Conservation (phyloP, 768 basidiomycete genomes). For the Clitopilus passeckerianus region DNA sequence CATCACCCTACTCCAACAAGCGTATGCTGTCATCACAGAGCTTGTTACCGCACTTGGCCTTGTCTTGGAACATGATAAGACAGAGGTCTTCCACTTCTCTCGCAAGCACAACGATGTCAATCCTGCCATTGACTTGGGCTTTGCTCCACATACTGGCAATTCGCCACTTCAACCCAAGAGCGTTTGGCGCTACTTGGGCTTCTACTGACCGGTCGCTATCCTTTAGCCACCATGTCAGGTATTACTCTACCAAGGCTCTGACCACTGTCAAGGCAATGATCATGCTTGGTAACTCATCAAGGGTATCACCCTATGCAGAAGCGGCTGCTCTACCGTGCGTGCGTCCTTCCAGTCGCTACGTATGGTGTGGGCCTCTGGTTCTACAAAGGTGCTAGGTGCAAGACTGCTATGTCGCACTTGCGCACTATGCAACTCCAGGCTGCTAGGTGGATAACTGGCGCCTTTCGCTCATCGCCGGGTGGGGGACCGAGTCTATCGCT, state of each 20-base stretch:
- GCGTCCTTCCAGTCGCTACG: not conserved
- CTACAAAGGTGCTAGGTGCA: not conserved
- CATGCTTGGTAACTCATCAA: not conserved
- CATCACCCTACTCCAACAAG: not conserved
- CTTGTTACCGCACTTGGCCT: not conserved
- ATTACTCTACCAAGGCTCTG: no score
- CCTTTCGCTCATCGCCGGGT: not conserved
- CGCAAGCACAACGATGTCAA: not conserved
- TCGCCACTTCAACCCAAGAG: not conserved
- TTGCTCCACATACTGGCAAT: not conserved
- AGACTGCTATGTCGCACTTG: not conserved
- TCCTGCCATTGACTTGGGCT: slow-evolving; percentile 1
- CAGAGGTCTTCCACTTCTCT: not conserved
- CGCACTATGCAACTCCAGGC: not conserved
- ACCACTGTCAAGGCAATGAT: no score
- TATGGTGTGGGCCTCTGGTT: not conserved
- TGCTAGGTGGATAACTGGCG: not conserved
- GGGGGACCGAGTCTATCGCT: not conserved
- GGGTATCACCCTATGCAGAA: not conserved
- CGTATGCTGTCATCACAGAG: not conserved
- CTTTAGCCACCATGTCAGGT: no score
- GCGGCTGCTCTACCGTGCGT: not conserved
- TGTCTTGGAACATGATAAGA: slow-evolving; percentile 2
- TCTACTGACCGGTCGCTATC: no score
- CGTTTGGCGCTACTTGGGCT: not conserved